Evolutionary conservation across 2,329 filamentous ascomycete genomes (phyloP).

Genomic region (Phialemonium atrogriseum): DNA sequence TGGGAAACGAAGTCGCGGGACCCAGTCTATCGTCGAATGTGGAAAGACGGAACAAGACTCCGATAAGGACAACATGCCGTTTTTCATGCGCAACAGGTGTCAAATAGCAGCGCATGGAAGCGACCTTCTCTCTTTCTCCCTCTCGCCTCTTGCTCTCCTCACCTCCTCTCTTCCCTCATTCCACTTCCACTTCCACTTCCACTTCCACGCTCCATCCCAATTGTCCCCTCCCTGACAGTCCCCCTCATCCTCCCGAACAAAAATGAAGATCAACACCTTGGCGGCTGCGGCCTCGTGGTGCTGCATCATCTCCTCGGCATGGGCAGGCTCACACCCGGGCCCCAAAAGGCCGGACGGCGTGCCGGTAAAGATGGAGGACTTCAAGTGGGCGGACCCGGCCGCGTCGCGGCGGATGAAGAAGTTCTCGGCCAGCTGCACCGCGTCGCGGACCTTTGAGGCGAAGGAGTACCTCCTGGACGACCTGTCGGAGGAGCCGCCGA

Average conservation of each 20-base stretch:
- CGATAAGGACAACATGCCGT: conserved; percentile 6
- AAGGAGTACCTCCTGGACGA: conserved; percentile 35
- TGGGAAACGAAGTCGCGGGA: too few species aligned
- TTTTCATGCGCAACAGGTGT: conserved; percentile 4
- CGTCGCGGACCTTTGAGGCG: conserved; percentile 25
- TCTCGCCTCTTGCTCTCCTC: too few species aligned
- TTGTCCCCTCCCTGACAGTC: too few species aligned
- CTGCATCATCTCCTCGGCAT: conserved; percentile 15
- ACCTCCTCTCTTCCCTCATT: too few species aligned
- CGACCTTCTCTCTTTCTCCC: too few species aligned
- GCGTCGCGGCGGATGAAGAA: conserved; percentile 13
- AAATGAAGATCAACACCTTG: conserved; percentile 15
- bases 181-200: too few species aligned
- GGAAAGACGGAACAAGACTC: conserved; percentile 17
- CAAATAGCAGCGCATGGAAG: too few species aligned
- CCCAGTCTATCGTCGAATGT: conserved; percentile 13
- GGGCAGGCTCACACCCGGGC: conserved; percentile 13
- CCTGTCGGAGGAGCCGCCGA: conserved; percentile 26
- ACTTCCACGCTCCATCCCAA: too few species aligned
- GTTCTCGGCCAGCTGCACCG: conserved; percentile 27
- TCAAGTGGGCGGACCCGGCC: conserved; percentile 34
- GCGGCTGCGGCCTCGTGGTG: conserved; percentile 14
- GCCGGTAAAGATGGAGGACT: conserved; percentile 27
- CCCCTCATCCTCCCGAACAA: too few species aligned
- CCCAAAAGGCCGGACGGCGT: conserved; percentile 18